Conservation (phyloP, 1,139 yeast genomes). For the Magnusiomyces sp. region DNA sequence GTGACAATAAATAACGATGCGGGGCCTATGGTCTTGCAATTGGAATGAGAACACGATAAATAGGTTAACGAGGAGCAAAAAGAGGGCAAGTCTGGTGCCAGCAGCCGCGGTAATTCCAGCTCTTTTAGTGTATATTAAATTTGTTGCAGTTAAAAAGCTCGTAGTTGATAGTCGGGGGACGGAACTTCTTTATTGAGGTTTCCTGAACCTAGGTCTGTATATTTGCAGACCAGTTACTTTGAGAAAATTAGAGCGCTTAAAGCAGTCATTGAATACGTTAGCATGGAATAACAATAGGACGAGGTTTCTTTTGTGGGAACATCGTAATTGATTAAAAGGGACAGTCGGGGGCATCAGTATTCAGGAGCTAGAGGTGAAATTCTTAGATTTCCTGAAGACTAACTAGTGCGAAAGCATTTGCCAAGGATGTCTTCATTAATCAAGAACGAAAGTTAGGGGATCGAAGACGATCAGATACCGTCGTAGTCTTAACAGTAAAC, state of each 20-base stretch:
- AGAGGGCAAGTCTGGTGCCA: constrained; percentile 5
- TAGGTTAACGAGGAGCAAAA: constrained; percentile 1
- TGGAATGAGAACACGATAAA: constrained; percentile 4
- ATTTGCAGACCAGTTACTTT: too few relatives aligned
- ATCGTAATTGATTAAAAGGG: constrained; percentile 36
- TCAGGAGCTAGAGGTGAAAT: too few relatives aligned
- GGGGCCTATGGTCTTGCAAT: too few relatives aligned
- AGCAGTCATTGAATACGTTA: too few relatives aligned
- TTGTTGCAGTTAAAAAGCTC: constrained; percentile 6
- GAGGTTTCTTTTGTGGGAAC: constrained; percentile 35
- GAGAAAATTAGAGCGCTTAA: too few relatives aligned
- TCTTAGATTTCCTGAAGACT: too few relatives aligned
- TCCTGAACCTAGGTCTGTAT: too few relatives aligned
- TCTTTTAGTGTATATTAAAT: constrained; percentile 5
- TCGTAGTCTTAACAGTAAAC: too few relatives aligned
- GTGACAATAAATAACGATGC: constrained; percentile 9
- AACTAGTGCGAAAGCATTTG: too few relatives aligned
- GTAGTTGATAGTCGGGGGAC: constrained; percentile 5
- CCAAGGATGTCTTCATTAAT: too few relatives aligned
- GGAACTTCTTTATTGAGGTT: constrained; percentile 20
- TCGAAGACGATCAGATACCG: too few relatives aligned
- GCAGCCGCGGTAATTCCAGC: constrained; percentile 8
- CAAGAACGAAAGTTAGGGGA: too few relatives aligned
- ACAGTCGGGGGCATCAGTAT: constrained; percentile 38
- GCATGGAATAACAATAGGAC: constrained; percentile 35